A percentile compares a stretch with the other conserved stretches of the same genome.
phyloP scores from a whole-genome alignment of 208 protist species.

The Herpetomonas samuelpessoai region DNA sequence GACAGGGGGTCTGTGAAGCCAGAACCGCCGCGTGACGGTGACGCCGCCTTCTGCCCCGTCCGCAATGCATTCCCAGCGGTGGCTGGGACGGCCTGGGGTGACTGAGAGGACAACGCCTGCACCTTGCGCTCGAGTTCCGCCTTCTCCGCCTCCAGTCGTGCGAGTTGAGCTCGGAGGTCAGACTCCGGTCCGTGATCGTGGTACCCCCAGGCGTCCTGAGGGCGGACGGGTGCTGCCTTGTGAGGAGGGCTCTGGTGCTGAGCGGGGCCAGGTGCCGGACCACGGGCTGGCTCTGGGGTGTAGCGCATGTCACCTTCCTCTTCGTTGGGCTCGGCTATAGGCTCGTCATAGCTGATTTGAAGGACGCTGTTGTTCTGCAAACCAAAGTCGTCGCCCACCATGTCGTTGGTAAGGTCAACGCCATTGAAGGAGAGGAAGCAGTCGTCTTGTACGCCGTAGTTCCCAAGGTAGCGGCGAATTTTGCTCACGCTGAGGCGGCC shows the following conservation, averaged over 20 bases:
- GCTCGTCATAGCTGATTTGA: constrained; percentile 8
- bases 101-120: not conserved
- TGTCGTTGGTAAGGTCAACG: constrained; percentile 42
- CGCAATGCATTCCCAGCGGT: not conserved
- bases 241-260: too few relatives aligned
- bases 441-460: constrained; percentile 57
- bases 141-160: not conserved
- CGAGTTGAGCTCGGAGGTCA: too few relatives aligned
- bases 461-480: constrained; percentile 69
- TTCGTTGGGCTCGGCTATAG: not conserved
- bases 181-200: too few relatives aligned
- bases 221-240: not conserved
- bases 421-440: constrained; percentile 47
- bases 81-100: not conserved
- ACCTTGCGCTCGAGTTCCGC: not conserved
- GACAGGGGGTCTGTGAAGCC: constrained; percentile 26
- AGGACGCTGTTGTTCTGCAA: constrained; percentile 39
- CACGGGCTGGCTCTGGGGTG: not conserved
- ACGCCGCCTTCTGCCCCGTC: too few relatives aligned
- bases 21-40: too few relatives aligned
- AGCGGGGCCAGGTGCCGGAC: not conserved
- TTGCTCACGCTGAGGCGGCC: constrained; percentile 72
- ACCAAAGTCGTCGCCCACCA: constrained; percentile 63
- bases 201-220: not conserved
- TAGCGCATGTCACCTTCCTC: not conserved